A percentile compares a stretch with the other conserved stretches of the same genome.
Evolutionary conservation across 441 rosid species (phyloP).

Genomic region (Arabidopsis hybrid): DNA sequence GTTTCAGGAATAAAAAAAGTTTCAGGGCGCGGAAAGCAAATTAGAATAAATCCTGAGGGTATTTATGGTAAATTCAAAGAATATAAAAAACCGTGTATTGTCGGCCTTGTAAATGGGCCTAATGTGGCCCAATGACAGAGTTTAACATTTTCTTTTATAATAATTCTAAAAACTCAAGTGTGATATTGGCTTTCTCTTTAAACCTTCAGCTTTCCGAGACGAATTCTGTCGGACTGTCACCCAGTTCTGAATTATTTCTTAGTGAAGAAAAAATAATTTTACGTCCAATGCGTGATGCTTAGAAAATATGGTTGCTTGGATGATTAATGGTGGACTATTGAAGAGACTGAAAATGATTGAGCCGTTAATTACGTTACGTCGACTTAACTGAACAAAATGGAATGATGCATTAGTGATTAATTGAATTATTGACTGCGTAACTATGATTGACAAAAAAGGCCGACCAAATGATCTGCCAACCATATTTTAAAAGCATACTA

Average conservation of each 20-base stretch:
- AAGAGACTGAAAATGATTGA: conserved; percentile 20
- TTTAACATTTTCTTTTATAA: no score
- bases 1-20: no score
- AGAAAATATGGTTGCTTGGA: conserved; percentile 5
- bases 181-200: no score
- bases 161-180: no score
- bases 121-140: no score
- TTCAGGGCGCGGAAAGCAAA: conserved; percentile 37
- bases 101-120: conserved; percentile 25
- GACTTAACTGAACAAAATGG: conserved; percentile 17
- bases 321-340: conserved; percentile 7
- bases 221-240: no score
- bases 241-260: no score
- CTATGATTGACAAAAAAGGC: conserved; percentile 35
- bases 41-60: conserved; percentile 28
- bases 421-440: conserved; percentile 31
- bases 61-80: conserved; percentile 42
- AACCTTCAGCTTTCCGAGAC: no score
- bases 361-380: conserved; percentile 36
- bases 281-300: conserved; percentile 13
- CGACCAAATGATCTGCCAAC: conserved; percentile 38
- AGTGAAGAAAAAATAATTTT: background rate
- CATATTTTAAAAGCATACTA: conserved; percentile 2
- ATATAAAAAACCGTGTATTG: background rate
- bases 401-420: conserved; percentile 21